Conservation (phyloP, 257 asterid genomes). For the Fraxinus cuspidata region DNA sequence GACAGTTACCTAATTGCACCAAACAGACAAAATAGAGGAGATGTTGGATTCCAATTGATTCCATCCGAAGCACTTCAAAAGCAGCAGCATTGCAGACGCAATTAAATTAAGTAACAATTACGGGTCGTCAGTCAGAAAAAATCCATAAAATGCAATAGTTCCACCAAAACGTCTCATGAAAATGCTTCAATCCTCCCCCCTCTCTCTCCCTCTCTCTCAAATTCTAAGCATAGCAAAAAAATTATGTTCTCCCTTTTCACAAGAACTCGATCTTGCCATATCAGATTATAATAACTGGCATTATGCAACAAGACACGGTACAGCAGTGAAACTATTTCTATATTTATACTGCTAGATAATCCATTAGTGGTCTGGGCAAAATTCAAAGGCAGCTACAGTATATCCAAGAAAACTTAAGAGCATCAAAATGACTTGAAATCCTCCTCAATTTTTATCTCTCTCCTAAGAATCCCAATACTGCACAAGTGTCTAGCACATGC, state of each 20-base stretch:
- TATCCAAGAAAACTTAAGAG: background rate
- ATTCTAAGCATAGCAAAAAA: background rate
- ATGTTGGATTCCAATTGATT: background rate
- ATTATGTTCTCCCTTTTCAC: background rate
- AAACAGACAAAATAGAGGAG: background rate
- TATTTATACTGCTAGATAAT: background rate
- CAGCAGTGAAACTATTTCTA: background rate
- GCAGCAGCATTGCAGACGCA: background rate
- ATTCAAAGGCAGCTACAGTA: background rate
- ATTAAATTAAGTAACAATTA: background rate
- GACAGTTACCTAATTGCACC: background rate
- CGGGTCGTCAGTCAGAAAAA: background rate
- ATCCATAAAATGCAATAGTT: background rate
- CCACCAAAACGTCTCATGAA: background rate
- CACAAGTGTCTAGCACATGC: background rate
- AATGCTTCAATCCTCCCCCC: background rate
- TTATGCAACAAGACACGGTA: background rate
- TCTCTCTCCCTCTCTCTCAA: background rate
- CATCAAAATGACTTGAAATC: background rate
- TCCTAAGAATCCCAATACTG: background rate
- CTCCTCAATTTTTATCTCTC: background rate
- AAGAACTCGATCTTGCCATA: background rate
- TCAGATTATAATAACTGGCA: background rate
- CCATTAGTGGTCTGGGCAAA: background rate
- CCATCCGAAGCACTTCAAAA: background rate